These are phyloP conservation scores for Hemileccinum rubropunctum DNA, from an alignment of 768 basidiomycete species.

Conservation along the genomic window DNA sequence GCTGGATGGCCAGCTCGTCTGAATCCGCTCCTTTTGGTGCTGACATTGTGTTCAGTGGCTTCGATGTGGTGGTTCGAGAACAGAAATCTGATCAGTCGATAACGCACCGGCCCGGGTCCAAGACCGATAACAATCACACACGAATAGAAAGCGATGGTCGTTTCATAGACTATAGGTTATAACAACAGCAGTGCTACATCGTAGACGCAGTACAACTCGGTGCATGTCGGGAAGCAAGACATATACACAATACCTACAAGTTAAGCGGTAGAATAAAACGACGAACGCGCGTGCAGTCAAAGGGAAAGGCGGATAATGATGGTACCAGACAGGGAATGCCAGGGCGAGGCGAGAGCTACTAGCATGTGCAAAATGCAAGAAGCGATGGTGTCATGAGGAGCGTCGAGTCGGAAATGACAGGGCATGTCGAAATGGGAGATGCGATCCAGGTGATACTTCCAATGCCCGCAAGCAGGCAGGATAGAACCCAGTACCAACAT, in stretches of 20 bases:
- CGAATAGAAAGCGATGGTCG: slow-evolving; percentile 14
- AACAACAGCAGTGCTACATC: slow-evolving; percentile 31
- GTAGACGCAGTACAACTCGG: slow-evolving; percentile 28
- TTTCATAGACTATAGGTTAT: slow-evolving; percentile 27
- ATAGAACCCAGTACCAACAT: slow-evolving; percentile 9
- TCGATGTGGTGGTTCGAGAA: slow-evolving; percentile 12
- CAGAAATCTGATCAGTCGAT: slow-evolving; percentile 3
- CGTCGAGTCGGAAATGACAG: slow-evolving; percentile 20
- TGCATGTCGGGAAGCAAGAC: slow-evolving; percentile 28
- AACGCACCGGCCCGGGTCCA: neutral
- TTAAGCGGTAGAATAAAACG: slow-evolving; percentile 21
- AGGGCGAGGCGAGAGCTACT: slow-evolving; percentile 12
- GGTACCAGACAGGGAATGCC: slow-evolving; percentile 16
- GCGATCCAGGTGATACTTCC: slow-evolving; percentile 15
- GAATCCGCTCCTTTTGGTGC: slow-evolving; percentile 9
- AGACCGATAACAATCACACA: neutral
- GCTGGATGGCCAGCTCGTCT: slow-evolving; percentile 39
- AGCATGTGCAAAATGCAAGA: slow-evolving; percentile 12
- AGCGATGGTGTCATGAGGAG: neutral
- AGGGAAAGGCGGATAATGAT: slow-evolving; percentile 22
- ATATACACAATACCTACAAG: slow-evolving; percentile 35
- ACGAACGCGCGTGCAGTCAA: slow-evolving; percentile 22
- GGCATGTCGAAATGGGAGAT: slow-evolving; percentile 26
- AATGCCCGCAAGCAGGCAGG: slow-evolving; percentile 28
- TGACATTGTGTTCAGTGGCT: slow-evolving; percentile 21